Evolutionary conservation across 805 yeast species (phyloP), one percentile per base, ranked within the genome.

Genomic region (Wickerhamiella kazuoi): DNA sequence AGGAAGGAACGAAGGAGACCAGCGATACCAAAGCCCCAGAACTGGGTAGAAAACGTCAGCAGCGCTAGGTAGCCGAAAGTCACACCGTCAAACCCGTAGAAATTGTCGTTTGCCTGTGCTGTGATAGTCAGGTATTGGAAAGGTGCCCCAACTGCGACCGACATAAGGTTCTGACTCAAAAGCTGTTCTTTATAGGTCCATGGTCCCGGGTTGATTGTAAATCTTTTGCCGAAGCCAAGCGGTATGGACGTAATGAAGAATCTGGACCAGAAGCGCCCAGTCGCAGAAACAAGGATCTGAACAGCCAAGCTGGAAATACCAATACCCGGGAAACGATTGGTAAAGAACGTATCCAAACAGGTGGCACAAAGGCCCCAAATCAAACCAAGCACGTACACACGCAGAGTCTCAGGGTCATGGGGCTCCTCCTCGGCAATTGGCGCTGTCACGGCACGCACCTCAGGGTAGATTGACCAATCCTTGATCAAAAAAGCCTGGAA

Each of bases 21-120:
- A 5, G 82, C 81, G 52, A 76, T 67, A 1, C 79, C 76, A 50
- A 73, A 70, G 19, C 83, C 84, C 46, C 76, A 55, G 44, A 70
- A 71, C 51, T 74, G 76, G 2, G 79, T 64, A 2, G 77, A 64
- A 3, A 73, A 45, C 1, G 69, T 57, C 26, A 76, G 59, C 26
- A 72, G 46, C 13, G 74, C 46, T 54, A 72, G 76, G 53, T 66
- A 77, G 1, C 73, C 69, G 53, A 69, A 64, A 1, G 30, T 21
- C 11, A 30, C 21, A 13, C 46, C 40, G 14, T 21, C 34, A 2
- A 47, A 46, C 16, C 46, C 49, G 21, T 51, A 47, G 16, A 48
- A 60, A 24, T 42, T 38, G 9, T 41, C 36, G 19, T 55, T 48
- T 30, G 51, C 46, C 45, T 59, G 62, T 11, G 55, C 51, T n/a